Evolutionary conservation across 1,139 yeast species (phyloP).

Genomic region (Geotrichum cucujoidarum): DNA sequence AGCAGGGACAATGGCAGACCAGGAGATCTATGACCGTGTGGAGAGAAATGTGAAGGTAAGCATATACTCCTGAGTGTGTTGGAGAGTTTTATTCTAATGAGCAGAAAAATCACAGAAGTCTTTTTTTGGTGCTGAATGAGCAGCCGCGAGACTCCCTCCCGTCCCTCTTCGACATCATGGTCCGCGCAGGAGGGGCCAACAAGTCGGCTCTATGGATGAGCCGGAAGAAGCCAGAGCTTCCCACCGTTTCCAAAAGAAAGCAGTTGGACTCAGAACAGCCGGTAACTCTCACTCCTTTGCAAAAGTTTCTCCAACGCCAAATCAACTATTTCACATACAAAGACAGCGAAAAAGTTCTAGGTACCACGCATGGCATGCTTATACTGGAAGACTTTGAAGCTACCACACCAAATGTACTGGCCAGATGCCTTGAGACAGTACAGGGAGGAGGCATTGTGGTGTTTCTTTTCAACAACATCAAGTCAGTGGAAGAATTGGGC

Average conservation of each 20-base stretch:
- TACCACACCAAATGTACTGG: constrained; percentile 87
- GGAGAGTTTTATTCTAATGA: background rate
- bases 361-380: constrained; percentile 98
- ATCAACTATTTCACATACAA: constrained; percentile 93
- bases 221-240: constrained; percentile 80
- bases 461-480: constrained; percentile 81
- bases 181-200: constrained; percentile 83
- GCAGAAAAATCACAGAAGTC: constrained; percentile 70
- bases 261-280: constrained; percentile 90
- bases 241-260: constrained; percentile 84
- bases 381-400: constrained; percentile 96
- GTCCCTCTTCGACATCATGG: constrained; percentile 87
- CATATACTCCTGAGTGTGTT: no score
- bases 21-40: background rate
- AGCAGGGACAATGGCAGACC: background rate
- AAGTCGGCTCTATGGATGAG: constrained; percentile 97
- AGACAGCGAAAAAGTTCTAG: constrained; percentile 92
- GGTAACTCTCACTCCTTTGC: constrained; percentile 93
- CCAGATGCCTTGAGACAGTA: constrained; percentile 94
- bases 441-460: constrained; percentile 98
- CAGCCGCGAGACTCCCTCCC: constrained; percentile 93
- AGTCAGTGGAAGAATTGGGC: constrained; percentile 88
- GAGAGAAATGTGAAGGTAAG: background rate
- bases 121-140: constrained; percentile 93
- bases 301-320: constrained; percentile 53